Conservation (phyloP, 2,329 filamentous ascomycete genomes). For the Bipolaris sorokiniana region DNA sequence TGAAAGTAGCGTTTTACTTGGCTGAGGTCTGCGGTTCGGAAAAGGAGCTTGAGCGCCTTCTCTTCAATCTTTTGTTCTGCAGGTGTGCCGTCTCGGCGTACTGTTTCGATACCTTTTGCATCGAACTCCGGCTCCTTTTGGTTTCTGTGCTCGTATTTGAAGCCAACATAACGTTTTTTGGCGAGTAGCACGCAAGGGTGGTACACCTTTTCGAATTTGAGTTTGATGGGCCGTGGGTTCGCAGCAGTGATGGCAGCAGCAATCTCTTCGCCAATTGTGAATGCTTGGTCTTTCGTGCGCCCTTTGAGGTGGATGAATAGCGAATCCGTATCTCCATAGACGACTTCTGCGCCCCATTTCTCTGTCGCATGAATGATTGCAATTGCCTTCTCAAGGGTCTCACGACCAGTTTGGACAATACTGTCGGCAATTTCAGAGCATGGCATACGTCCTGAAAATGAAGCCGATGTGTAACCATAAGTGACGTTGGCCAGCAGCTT, state of each 20-base stretch:
- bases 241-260: slow-evolving; percentile 83
- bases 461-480: slow-evolving; percentile 96
- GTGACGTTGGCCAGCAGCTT: slow-evolving; percentile 99
- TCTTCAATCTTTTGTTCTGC: slow-evolving; percentile 98
- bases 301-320: slow-evolving; percentile 90
- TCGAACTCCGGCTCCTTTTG: slow-evolving; percentile 89
- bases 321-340: slow-evolving; percentile 97
- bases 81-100: slow-evolving; percentile 90
- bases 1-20: slow-evolving; percentile 91
- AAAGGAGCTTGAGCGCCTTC: slow-evolving; percentile 84
- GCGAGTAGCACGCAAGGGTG: slow-evolving; percentile 91
- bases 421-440: slow-evolving; percentile 98
- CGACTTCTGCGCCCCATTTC: slow-evolving; percentile 92
- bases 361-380: slow-evolving; percentile 87
- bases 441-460: slow-evolving; percentile 96
- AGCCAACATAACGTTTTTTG: slow-evolving; percentile 98
- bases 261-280: slow-evolving; percentile 91
- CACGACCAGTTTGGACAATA: slow-evolving; percentile 93
- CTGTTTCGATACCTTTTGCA: slow-evolving; percentile 97
- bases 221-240: slow-evolving; percentile 89
- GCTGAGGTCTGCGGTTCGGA: slow-evolving; percentile 86
- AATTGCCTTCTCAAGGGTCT: slow-evolving; percentile 93
- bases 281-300: slow-evolving; percentile 84
- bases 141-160: slow-evolving; percentile 84
- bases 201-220: slow-evolving; percentile 99